Base-by-base conservation (phyloP, 495 filamentous ascomycete genomes). In the Parathielavia appendiculata region DNA sequence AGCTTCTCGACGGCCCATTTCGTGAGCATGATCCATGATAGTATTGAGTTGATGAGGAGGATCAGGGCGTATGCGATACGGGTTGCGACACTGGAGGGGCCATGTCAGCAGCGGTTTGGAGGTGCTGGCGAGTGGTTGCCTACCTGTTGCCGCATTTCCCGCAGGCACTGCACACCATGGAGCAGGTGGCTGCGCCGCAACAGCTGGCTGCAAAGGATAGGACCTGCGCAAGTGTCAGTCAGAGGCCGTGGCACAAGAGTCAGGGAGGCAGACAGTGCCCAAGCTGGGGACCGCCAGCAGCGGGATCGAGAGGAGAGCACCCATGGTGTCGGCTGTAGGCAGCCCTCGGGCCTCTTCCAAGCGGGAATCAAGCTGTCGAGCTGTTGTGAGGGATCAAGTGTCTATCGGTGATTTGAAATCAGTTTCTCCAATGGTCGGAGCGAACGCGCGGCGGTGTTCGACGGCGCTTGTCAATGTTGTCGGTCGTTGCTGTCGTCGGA, bases 11-110 rank as follows among this genome's bases (percentile, higher is more conserved):
- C 86, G 16, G 93, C 93, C 93, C 95, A 98, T 59, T 91, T 90
- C 10, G 93, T 97, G 80, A 97, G 92, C 91, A 97, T 95, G 36
- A 98, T 88, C 93, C 93, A 98, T 32, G 95, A 92, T 47, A 95
- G 70, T 60, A 97, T 95, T 47, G 91, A 96, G 81, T 98, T 97
- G 75, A 96, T 73, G 61, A 97, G 82, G 54, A 98, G 90, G 66
- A 98, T 88, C 69, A 97, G 83, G 63, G 95, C 93, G 74, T 97
- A 98, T 67, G 89, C 92, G 73, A 98, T 96, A 76, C 93, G 87
- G 67, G 93, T 98, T 38, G 92, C 91, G 76, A 96, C 91, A 72
- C 91, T 95, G 63, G 39, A 4, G n/a, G 34, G 30, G 38, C 8
- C 11, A 7, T 34, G 13, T 62, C 22, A 39, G 55, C n/a, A 20